Base-by-base conservation (phyloP, 768 basidiomycete species). In the Mycena filopes region DNA sequence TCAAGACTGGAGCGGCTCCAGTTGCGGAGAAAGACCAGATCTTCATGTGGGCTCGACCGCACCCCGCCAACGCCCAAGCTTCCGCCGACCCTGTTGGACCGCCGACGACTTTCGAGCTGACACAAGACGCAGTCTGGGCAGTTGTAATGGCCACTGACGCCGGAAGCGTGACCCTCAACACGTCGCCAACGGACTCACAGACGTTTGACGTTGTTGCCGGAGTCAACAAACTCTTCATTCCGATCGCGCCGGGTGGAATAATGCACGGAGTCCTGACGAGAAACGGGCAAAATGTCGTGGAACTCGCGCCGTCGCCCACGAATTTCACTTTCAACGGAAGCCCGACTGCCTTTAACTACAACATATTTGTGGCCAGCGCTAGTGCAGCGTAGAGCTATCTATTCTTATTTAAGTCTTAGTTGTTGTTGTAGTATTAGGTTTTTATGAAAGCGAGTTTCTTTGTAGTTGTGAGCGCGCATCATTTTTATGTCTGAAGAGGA, bases 21-120 rank as follows among this genome's bases (percentile, higher is more conserved):
- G 26, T 76, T 12, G 81, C 92, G 53, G 76, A 82, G 20, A 81
- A 86, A 68, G 91, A 94, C 73, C 77, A 85, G 61, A 80, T 93
- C 59, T 77, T 88, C 66, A 83, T 93, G 78, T 92, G 89, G 88
- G 83, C 87, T n/a, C 81, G 93, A 21, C 85, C 90, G 7, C 90
- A 89, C 69, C 82, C 89, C 15, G 80, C 81, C 25, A 69, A 78
- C 16, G 90, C 89, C 2, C 74, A 74, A n/a, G 81, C 88, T 16
- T 73, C 82, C 3, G 89, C 82, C 3, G 89, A 92, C 71, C 74
- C 82, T 2, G 80, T 90, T 33, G 83, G 83, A 10, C 82, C 73
- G 33, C 92, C 91, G 2, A 76, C 74, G 12, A 89, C 87, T 71
- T 86, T 81, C 64, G 77, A 90, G 65, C 74, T 89, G 69, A 88